Evolutionary conservation across 176 grass and related monocot species (phyloP).

Genomic region (Saccharum spontaneum): DNA sequence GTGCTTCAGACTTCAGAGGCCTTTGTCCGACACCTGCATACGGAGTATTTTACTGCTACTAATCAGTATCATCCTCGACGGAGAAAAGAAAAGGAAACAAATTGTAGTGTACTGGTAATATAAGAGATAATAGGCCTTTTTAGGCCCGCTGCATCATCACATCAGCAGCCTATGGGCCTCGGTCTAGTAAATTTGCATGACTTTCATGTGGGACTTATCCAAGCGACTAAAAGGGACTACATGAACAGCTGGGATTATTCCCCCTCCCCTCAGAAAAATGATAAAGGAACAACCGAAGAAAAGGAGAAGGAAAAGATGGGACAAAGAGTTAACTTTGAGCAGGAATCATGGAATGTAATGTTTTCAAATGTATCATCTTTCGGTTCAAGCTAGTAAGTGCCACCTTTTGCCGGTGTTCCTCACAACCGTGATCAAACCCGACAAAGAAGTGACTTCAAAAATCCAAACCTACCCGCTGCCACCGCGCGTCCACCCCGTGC

Average conservation of each 20-base stretch:
- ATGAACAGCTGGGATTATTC: constrained; percentile 5
- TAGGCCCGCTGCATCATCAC: not conserved
- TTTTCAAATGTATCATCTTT: not conserved
- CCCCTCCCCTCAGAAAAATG: not conserved
- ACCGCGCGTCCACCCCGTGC: no score
- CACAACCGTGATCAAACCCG: not conserved
- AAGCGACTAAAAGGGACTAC: not conserved
- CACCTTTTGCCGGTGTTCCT: not conserved
- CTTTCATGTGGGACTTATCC: not conserved
- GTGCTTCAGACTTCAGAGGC: not conserved
- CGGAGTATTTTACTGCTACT: not conserved
- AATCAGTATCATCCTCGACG: not conserved
- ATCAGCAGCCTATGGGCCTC: not conserved
- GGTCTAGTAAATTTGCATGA: not conserved
- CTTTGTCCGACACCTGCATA: not conserved
- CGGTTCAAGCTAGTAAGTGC: not conserved
- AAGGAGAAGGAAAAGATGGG: not conserved
- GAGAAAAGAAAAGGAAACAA: not conserved
- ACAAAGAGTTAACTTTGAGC: not conserved
- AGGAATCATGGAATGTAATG: not conserved
- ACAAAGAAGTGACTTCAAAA: not conserved
- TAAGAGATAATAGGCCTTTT: not conserved
- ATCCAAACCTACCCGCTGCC: no score
- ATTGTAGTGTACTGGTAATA: not conserved
- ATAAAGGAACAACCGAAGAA: not conserved